Evolutionary conservation across 2,329 filamentous ascomycete species (phyloP).

Genomic region (Colletotrichum spaethianum): DNA sequence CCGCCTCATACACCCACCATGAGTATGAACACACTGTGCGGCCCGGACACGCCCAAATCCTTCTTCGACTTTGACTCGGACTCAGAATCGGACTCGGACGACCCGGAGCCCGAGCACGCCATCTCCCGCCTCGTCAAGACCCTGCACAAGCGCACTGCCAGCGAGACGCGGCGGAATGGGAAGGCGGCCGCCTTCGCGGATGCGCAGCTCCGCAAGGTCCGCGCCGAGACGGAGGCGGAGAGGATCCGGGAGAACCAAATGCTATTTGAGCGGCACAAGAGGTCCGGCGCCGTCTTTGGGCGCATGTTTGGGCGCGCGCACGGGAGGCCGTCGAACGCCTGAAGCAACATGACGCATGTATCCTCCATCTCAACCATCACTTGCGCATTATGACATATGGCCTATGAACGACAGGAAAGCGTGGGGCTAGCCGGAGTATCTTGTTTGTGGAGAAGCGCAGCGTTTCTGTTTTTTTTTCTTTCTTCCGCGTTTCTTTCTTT

Average conservation of each 20-base stretch:
- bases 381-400: conserved; percentile 13
- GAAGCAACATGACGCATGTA: background rate
- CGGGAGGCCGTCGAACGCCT: conserved; percentile 1
- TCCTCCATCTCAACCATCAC: background rate
- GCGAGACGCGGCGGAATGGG: conserved; percentile 32
- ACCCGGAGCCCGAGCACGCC: conserved; percentile 31
- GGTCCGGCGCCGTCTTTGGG: conserved; percentile 39
- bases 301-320: conserved; percentile 41
- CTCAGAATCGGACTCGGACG: conserved; percentile 40
- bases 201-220: conserved; percentile 36
- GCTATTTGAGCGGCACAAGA: conserved; percentile 30
- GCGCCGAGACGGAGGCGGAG: conserved; percentile 36
- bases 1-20: conserved; percentile 23
- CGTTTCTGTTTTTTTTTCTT: conserved; percentile 14
- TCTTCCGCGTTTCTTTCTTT: conserved; percentile 13
- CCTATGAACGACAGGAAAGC: background rate
- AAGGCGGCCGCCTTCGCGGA: conserved; percentile 35
- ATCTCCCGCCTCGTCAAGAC: conserved; percentile 39
- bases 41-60: conserved; percentile 27
- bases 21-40: background rate
- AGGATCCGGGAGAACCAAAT: conserved; percentile 33
- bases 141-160: conserved; percentile 39
- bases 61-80: conserved; percentile 43
- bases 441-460: conserved; percentile 9
- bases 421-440: background rate